Base-by-base conservation (phyloP, 73 alveolate species). In the Symbiodinium natans region DNA sequence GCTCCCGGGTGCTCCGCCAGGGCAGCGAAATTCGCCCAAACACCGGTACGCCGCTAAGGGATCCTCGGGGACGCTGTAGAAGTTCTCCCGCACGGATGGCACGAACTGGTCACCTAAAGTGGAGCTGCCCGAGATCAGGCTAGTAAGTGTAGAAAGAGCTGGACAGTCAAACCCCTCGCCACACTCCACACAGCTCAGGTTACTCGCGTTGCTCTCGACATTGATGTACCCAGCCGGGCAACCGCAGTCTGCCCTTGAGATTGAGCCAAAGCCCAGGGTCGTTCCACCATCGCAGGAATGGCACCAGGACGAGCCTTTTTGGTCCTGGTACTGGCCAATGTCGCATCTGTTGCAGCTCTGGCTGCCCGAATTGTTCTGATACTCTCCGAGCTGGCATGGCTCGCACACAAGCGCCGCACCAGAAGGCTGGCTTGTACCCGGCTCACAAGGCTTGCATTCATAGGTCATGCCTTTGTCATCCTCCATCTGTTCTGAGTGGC, bases 101-200 rank as follows among this genome's bases (percentile, higher is more conserved):
- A 83, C 41, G 25, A 83, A 83, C 27, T 83, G 71, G 31, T 42
- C 73, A 15, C 92, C 92, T 3, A 83, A 41, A 11, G 8, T 43
- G 25, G 92, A 83, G 41, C 5, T 41, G 68, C 92, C 92, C 2
- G 92, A 41, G n/a, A 21, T 25, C 29, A 83, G 48, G 92, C 92
- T 42, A n/a, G 31, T 29, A 40, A 5, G 38, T 3, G 74, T 83
- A 40, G 74, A 27, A 19, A 83, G 48, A 0, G 34, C 29, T 15
- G 92, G 92, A 40, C 92, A 83, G 31, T 23, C 15, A 38, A 83
- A 25, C 52, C 93, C 93, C 41, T 86, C 93, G 10, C 93, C 93
- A 34, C 93, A 86, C 40, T 41, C 54, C 38, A 34, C 52, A 54
- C 93, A 86, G 80, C 41, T 46, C 75, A 46, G 15, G 15, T 42